Conservation (phyloP, 495 filamentous ascomycete species). For the Pyrenopolyporus hunteri region DNA sequence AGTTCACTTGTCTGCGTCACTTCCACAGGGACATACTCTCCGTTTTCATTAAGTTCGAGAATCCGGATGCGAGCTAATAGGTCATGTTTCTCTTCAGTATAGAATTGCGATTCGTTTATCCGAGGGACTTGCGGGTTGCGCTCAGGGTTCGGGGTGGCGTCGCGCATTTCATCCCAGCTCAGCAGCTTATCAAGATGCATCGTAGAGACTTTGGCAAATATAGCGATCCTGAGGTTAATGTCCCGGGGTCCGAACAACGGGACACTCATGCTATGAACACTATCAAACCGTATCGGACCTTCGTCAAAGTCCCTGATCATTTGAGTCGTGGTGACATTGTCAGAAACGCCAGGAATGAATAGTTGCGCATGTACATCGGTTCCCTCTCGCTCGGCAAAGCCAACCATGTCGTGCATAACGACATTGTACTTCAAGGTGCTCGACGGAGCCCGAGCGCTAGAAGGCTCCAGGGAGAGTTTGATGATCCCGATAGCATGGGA, state of each 20-base stretch:
- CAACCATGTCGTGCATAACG: slow-evolving; percentile 95
- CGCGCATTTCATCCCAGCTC: slow-evolving; percentile 98
- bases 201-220: slow-evolving; percentile 87
- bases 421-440: slow-evolving; percentile 98
- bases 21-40: slow-evolving; percentile 90
- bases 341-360: slow-evolving; percentile 89
- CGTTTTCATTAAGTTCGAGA: slow-evolving; percentile 86
- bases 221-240: slow-evolving; percentile 81
- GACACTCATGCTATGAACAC: slow-evolving; percentile 97
- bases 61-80: slow-evolving; percentile 87
- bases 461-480: slow-evolving; percentile 89
- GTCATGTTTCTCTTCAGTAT: slow-evolving; percentile 90
- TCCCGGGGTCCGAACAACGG: slow-evolving; percentile 81
- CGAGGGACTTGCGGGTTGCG: slow-evolving; percentile 71
- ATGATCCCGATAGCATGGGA: slow-evolving; percentile 87
- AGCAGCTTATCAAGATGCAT: slow-evolving; percentile 98
- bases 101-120: slow-evolving; percentile 90
- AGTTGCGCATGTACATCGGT: slow-evolving; percentile 95
- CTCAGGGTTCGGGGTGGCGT: slow-evolving; percentile 60
- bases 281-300: slow-evolving; percentile 92
- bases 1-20: slow-evolving; percentile 82
- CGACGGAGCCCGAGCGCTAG: slow-evolving; percentile 88
- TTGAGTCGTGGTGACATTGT: slow-evolving; percentile 92
- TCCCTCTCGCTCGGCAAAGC: slow-evolving; percentile 95
- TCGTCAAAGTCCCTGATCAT: slow-evolving; percentile 96